Conservation (phyloP, 441 rosid genomes). For the Viola pubescens region DNA sequence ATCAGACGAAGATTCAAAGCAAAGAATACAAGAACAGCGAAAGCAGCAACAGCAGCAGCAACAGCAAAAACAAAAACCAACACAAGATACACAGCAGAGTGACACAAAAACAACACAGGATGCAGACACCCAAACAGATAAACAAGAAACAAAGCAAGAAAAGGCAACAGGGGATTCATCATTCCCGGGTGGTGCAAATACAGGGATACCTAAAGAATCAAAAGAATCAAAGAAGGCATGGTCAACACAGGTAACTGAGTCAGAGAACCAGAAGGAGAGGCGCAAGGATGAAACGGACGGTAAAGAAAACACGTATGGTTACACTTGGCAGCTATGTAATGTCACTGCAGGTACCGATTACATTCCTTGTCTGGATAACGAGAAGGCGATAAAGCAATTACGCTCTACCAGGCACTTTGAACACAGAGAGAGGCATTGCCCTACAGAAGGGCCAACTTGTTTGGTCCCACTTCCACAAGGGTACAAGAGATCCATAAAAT, state of each 20-base stretch:
- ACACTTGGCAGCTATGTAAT: slow-evolving; percentile 70
- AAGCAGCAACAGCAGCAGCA: slow-evolving; percentile 7
- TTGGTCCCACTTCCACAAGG: slow-evolving; percentile 59
- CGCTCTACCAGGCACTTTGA: slow-evolving; percentile 53
- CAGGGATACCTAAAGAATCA: slow-evolving; percentile 75
- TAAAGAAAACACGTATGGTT: slow-evolving; percentile 28
- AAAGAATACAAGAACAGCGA: slow-evolving; percentile 21
- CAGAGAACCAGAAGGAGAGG: slow-evolving; percentile 75
- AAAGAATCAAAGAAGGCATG: slow-evolving; percentile 69
- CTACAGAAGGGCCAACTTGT: slow-evolving; percentile 71
- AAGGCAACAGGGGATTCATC: slow-evolving; percentile 17
- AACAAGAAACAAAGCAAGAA: slow-evolving; percentile 16
- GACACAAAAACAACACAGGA: not conserved
- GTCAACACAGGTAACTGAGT: slow-evolving; percentile 72
- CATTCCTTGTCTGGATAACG: slow-evolving; percentile 93
- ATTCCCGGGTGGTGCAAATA: slow-evolving; percentile 21
- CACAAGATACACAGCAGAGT: not conserved
- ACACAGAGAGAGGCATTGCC: slow-evolving; percentile 95
- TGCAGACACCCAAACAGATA: slow-evolving; percentile 9
- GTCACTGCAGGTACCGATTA: slow-evolving; percentile 73
- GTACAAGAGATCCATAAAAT: slow-evolving; percentile 53
- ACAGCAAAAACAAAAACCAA: slow-evolving; percentile 2
- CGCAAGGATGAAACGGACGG: slow-evolving; percentile 34
- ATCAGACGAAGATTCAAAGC: slow-evolving; percentile 28
- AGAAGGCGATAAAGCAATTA: slow-evolving; percentile 51